Percentiles rank a stretch among this genome's conserved stretches.
phyloP scores from a whole-genome alignment of 164 flowering plant genomes.

The Nymphaea thermarum region DNA sequence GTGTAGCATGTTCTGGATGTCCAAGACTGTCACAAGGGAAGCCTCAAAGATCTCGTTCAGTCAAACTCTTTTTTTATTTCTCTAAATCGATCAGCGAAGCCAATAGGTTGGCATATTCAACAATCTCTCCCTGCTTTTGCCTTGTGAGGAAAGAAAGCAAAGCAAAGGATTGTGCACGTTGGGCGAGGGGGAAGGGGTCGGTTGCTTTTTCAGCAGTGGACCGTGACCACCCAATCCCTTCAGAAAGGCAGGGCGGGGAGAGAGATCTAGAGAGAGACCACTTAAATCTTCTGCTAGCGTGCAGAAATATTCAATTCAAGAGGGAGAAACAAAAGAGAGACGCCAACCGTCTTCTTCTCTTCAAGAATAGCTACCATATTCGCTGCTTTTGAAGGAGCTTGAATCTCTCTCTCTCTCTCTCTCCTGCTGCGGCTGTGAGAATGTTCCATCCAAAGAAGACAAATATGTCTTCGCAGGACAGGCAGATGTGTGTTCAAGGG shows the following conservation, averaged over 20 bases:
- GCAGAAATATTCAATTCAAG: too few species aligned
- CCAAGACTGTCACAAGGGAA: not conserved
- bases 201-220: slow-evolving; percentile 1
- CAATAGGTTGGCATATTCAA: too few species aligned
- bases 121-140: too few species aligned
- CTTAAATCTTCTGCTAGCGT: not conserved
- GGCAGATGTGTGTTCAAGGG: slow-evolving; percentile 80
- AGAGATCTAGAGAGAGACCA: not conserved
- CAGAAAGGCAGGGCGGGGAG: not conserved
- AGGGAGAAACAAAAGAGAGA: not conserved
- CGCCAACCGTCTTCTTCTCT: not conserved
- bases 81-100: not conserved
- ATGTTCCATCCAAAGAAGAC: slow-evolving; percentile 95
- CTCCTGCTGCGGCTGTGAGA: slow-evolving; percentile 14
- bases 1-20: not conserved
- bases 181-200: not conserved
- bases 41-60: not conserved
- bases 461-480: slow-evolving; percentile 64
- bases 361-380: not conserved
- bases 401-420: not conserved
- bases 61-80: not conserved
- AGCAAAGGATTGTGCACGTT: not conserved
- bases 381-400: not conserved
- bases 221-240: not conserved
- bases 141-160: not conserved